Percentiles rank a stretch among this genome's conserved stretches.
phyloP scores from a whole-genome alignment of 106 monocot species.

The Chionographis japonica region DNA sequence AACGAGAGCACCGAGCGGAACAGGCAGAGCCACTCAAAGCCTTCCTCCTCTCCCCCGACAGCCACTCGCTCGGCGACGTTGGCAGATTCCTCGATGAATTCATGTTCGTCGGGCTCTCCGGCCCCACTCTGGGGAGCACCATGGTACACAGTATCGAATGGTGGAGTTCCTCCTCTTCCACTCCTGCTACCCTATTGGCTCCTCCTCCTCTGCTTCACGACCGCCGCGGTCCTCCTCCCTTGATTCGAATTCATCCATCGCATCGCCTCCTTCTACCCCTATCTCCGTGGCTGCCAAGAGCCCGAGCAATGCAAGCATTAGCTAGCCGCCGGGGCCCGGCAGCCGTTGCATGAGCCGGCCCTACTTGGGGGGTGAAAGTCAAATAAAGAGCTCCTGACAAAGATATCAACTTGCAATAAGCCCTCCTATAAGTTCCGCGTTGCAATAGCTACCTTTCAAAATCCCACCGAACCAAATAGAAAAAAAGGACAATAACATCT shows the following conservation, averaged over 20 bases:
- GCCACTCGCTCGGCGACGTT: slow-evolving; percentile 56
- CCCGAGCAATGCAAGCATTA: slow-evolving; percentile 14
- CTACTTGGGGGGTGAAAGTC: no score
- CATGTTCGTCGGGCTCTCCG: slow-evolving; percentile 91
- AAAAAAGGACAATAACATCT: no score
- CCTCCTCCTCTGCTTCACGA: not conserved
- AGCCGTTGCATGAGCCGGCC: slow-evolving; percentile 32
- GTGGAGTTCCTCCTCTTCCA: slow-evolving; percentile 81
- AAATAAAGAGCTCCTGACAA: no score
- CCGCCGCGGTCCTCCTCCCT: slow-evolving; percentile 6
- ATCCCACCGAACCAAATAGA: no score
- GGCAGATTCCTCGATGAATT: slow-evolving; percentile 36
- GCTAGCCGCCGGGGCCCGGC: slow-evolving; percentile 36
- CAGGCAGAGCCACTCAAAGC: not conserved
- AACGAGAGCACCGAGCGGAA: no score
- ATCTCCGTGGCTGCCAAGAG: slow-evolving; percentile 23
- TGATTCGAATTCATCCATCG: not conserved
- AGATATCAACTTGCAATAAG: no score
- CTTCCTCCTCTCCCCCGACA: slow-evolving; percentile 73
- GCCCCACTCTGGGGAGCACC: slow-evolving; percentile 90
- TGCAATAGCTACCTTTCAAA: no score
- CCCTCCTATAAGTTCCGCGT: no score
- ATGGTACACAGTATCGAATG: slow-evolving; percentile 83
- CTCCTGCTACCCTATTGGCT: not conserved
- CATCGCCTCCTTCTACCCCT: slow-evolving; percentile 18